Base-by-base conservation (phyloP, 2,329 filamentous ascomycete genomes). In the Aspergillus candidus region DNA sequence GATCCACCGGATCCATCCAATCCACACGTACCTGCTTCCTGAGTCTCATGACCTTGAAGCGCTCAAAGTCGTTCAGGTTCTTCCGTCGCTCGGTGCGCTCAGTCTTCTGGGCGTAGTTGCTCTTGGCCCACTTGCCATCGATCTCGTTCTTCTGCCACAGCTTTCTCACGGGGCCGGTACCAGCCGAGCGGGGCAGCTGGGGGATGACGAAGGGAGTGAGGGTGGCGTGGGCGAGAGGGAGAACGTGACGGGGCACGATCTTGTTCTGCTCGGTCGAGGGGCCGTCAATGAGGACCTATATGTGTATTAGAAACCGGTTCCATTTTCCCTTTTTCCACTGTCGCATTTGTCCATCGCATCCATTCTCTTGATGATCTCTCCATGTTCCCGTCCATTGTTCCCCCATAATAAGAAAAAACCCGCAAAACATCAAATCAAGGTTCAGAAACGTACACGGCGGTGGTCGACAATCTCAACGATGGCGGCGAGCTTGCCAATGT, bases 381-480 rank as follows among this genome's bases (percentile, higher is more conserved):
- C n/a, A n/a, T n/a, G n/a, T n/a, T n/a, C n/a, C n/a, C n/a, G n/a
- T n/a, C n/a, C n/a, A n/a, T n/a, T n/a, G n/a, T n/a, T n/a, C n/a
- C n/a, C n/a, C n/a, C n/a, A n/a, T n/a, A n/a, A n/a, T n/a, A n/a
- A n/a, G n/a, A n/a, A n/a, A n/a, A n/a, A n/a, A 15, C 15, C 15
- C 15, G 15, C 15, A 15, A 15, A 15, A 15, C 15, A 15, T 15
- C 15, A 15, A 15, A 15, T 31, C 34, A 32, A 35, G 14, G 35
- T 41, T 41, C 22, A 35, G 47, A 69, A 69, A 88, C 93, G 72
- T 94, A 98, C 93, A 77, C 93, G 89, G 83, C 95, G 96, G 86
- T 98, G 91, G 78, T 98, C 93, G 78, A 98, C 93, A 75, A 98
- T 97, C 84, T 98, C 91, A 75, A 95, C 89, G 69, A 98, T 91